Evolutionary conservation across 192 early-diverging fungal genomes (phyloP), one percentile per base, ranked within the genome.

Genomic region (Coemansia sp.): DNA sequence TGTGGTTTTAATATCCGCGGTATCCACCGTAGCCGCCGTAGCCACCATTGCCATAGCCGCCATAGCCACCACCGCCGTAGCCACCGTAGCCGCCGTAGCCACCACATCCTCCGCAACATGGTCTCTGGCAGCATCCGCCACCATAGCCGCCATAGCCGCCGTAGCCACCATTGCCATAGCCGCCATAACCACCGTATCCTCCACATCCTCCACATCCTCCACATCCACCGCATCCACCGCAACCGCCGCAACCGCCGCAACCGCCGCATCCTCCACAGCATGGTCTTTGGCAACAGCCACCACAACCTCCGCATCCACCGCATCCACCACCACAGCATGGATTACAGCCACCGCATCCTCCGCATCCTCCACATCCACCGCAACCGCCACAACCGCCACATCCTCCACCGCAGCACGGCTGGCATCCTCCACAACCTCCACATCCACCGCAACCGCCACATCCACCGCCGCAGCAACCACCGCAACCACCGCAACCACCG

Each of bases 141-240:
- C 69, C 65, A 61, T 41, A 71, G 37, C 65, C 66, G 44, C 65
- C 63, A 32, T 53, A 76, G 15, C 74, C 70, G 41, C 64, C 68
- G 23, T 62, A 45, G 62, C 73, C 68, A 41, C 62, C 44, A 62
- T 67, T 62, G 43, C 38, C 45, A 56, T 60, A 72, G 4, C 64
- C 48, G 19, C 52, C 19, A 10, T 47, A 58, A 19, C 40, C 38
- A 26, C 64, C 44, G 26, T 67, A 69, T 21, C 73, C 68, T n/a
- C 74, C 67, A 41, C 64, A 64, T 5, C 68, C 69, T n/a, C 74
- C 68, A 40, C 44, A 76, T 16, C 74, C 68, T 15, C 74, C 68
- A 16, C 59, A 54, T 1, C 65, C 58, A 3, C 50, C 19, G n/a
- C n/a, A n/a, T n/a, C n/a, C n/a, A n/a, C n/a, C n/a, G n/a, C n/a